Evolutionary conservation across 768 basidiomycete genomes (phyloP).

Genomic region (Tubosaeta brunneosetosa): DNA sequence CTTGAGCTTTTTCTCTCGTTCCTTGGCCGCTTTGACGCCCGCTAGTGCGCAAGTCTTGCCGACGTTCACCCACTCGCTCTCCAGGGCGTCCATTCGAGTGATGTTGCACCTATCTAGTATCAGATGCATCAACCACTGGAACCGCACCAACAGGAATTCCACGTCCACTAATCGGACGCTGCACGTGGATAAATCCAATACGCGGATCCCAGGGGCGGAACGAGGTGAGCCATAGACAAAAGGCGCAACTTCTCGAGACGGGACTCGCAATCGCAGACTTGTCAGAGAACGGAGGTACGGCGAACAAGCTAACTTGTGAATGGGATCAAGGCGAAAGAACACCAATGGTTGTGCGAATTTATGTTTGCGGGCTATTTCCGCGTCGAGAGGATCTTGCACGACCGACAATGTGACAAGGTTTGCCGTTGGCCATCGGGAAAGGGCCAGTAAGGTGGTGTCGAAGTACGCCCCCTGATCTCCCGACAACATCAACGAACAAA

Average conservation of each 20-base stretch:
- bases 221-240: constrained; percentile 32
- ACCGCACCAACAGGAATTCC: constrained; percentile 48
- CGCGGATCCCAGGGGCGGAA: constrained; percentile 42
- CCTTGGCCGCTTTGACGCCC: constrained; percentile 57
- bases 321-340: constrained; percentile 65
- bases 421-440: constrained; percentile 58
- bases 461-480: constrained; percentile 71
- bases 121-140: constrained; percentile 54
- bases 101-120: constrained; percentile 65
- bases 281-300: constrained; percentile 41
- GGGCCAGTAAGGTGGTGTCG: constrained; percentile 59
- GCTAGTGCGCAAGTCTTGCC: constrained; percentile 59
- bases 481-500: neutral
- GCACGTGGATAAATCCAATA: constrained; percentile 77
- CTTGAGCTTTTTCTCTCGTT: constrained; percentile 60
- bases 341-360: constrained; percentile 84
- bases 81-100: constrained; percentile 46
- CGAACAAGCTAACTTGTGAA: constrained; percentile 46
- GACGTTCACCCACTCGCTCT: constrained; percentile 55
- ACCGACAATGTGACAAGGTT: constrained; percentile 50
- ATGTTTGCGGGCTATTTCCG: constrained; percentile 31
- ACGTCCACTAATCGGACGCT: constrained; percentile 50
- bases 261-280: constrained; percentile 67
- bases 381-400: constrained; percentile 58
- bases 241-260: constrained; percentile 53